Evolutionary conservation across 345 rosid species (phyloP), one percentile per base, ranked within the genome.

Genomic region (Lepidium didymum): DNA sequence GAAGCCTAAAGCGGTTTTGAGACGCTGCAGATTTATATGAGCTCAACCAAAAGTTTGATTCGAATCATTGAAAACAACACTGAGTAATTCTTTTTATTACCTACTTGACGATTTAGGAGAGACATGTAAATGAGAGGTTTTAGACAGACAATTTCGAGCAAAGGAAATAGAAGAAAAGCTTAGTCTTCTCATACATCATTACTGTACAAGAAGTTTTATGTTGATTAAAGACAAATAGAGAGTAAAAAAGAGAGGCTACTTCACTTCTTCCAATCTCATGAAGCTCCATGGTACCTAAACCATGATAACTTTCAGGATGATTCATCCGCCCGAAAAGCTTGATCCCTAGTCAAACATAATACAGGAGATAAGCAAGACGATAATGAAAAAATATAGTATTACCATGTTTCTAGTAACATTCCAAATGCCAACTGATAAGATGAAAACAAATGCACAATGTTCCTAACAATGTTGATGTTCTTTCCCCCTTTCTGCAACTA

Each of bases 241-340:
- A 62, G 16, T 29, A 29, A 65, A 11, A 57, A 3, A 50, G 21
- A 51, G 62, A 36, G 50, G 41, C 66, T 23, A 73, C 51, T 51
- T 29, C 68, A 53, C 15, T 67, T 60, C 31, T 60, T 67, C 62
- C 63, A 60, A 55, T 56, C 52, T 40, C 66, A 56, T 54, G 49
- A 64, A 52, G 49, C 57, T 33, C 11, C 78, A 75, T 75, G 74
- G 65, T 61, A 75, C 64, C 78, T 62, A 75, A 75, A 75, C 78
- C 78, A 75, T 68, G 74, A 46, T 40, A 3, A 62, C 73, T 62
- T 55, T 40, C 59, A 54, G 21, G 38, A 54, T 61, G 56, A 44
- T 67, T 61, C 57, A 10, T 25, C 21, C n/a, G 3, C 42, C 35
- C 5, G 6, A 36, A 25, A 63, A 64, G 51, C 56, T 59, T 60